Evolutionary conservation across 1,284 basidiomycete species (phyloP).

Genomic region (Peniophora sp.): DNA sequence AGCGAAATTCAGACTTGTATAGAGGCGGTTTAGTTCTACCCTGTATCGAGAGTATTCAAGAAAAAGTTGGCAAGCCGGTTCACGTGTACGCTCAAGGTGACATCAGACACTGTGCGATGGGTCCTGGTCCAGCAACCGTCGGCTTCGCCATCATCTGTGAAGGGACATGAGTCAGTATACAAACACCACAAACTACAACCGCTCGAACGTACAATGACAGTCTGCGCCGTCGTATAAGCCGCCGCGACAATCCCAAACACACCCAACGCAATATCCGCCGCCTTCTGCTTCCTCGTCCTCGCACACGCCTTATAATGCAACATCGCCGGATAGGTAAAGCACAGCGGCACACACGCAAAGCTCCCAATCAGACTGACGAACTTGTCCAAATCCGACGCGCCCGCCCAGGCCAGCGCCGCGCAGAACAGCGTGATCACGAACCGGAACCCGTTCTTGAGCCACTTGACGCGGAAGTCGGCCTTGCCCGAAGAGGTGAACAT

Average conservation of each 20-base stretch:
- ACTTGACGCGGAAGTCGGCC: slow-evolving; percentile 58
- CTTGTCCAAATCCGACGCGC: slow-evolving; percentile 91
- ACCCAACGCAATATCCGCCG: slow-evolving; percentile 72
- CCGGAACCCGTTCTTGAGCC: slow-evolving; percentile 93
- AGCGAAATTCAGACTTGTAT: too few species aligned
- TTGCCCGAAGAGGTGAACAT: slow-evolving; percentile 91
- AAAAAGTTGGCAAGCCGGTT: too few species aligned
- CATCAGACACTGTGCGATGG: too few species aligned
- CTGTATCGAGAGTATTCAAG: too few species aligned
- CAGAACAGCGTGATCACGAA: slow-evolving; percentile 71
- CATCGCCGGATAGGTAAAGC: slow-evolving; percentile 92
- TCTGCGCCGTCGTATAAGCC: slow-evolving; percentile 79
- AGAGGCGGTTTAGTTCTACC: too few species aligned
- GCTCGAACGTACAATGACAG: slow-evolving; percentile 55
- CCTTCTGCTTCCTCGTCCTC: slow-evolving; percentile 60
- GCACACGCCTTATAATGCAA: slow-evolving; percentile 89
- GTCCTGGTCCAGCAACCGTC: too few species aligned
- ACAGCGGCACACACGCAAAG: slow-evolving; percentile 92
- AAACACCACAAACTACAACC: too few species aligned
- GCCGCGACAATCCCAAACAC: slow-evolving; percentile 81
- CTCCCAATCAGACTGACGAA: slow-evolving; percentile 93
- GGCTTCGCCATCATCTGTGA: too few species aligned
- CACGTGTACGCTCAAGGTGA: too few species aligned
- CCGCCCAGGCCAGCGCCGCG: slow-evolving; percentile 73
- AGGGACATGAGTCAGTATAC: too few species aligned